Conservation (phyloP, 768 basidiomycete species). For the Leucosporidium yakuticum region DNA sequence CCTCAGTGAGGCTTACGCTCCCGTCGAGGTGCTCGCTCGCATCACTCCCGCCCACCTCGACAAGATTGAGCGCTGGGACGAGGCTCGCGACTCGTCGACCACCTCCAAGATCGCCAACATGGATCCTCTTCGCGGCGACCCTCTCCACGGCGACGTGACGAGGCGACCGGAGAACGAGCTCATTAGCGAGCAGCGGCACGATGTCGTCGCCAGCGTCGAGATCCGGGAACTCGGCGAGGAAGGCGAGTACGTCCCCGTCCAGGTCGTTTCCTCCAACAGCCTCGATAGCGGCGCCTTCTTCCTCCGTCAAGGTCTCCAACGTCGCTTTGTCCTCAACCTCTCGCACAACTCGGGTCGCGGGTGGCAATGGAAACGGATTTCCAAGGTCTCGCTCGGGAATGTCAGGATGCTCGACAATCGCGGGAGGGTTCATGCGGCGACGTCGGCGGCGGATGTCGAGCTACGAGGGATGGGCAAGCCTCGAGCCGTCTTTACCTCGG, state of each 20-base stretch:
- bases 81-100: slow-evolving; percentile 68
- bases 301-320: slow-evolving; percentile 87
- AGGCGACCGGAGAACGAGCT: slow-evolving; percentile 87
- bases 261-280: slow-evolving; percentile 66
- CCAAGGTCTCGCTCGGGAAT: slow-evolving; percentile 70
- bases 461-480: slow-evolving; percentile 60
- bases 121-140: slow-evolving; percentile 36
- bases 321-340: slow-evolving; percentile 67
- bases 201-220: slow-evolving; percentile 81
- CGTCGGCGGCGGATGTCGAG: slow-evolving; percentile 64
- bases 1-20: slow-evolving; percentile 68
- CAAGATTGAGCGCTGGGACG: slow-evolving; percentile 87
- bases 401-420: slow-evolving; percentile 78
- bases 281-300: slow-evolving; percentile 80
- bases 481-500: slow-evolving; percentile 65
- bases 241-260: slow-evolving; percentile 75
- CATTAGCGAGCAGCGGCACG: slow-evolving; percentile 76
- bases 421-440: slow-evolving; percentile 66
- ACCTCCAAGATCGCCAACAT: slow-evolving; percentile 18
- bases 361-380: slow-evolving; percentile 77
- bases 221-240: slow-evolving; percentile 78
- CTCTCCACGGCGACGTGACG: slow-evolving; percentile 38
- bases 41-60: slow-evolving; percentile 76
- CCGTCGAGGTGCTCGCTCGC: slow-evolving; percentile 83
- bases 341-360: slow-evolving; percentile 83